Percentiles rank a stretch among this genome's conserved stretches.
Evolutionary conservation across 192 early-diverging fungal genomes (phyloP).

Genomic region (Lobosporangium transversale): DNA sequence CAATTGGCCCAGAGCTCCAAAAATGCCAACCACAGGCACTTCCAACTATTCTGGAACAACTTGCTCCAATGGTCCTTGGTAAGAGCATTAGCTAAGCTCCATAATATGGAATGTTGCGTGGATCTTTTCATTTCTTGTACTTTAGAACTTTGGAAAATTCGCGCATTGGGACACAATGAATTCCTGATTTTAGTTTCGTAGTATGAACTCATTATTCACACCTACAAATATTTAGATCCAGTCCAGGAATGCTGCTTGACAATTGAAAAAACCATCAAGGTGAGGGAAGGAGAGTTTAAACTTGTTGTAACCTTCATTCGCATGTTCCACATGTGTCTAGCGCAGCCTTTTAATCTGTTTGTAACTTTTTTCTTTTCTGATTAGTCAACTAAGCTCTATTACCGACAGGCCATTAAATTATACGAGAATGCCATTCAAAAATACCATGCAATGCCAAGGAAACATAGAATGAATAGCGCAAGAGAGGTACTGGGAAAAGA

Average conservation of each 20-base stretch:
- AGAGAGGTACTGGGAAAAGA: no score
- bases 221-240: constrained; percentile 17
- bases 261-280: constrained; percentile 34
- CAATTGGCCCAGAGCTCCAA: constrained; percentile 36
- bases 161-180: background rate
- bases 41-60: constrained; percentile 15
- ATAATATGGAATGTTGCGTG: no score
- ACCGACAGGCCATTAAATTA: constrained; percentile 34
- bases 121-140: no score
- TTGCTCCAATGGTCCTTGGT: constrained; percentile 45
- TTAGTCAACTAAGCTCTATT: constrained; percentile 46
- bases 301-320: background rate
- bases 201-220: background rate
- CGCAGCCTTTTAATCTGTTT: no score
- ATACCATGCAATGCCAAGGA: constrained; percentile 39
- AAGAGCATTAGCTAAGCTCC: constrained; percentile 1
- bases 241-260: constrained; percentile 29
- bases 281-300: no score
- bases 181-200: background rate
- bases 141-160: no score
- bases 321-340: no score
- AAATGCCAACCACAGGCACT: constrained; percentile 20
- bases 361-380: background rate
- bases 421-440: constrained; percentile 24
- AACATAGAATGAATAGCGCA: constrained; percentile 17